Conservation (phyloP, 2,329 filamentous ascomycete genomes). For the Xylariomycetidae sp. region DNA sequence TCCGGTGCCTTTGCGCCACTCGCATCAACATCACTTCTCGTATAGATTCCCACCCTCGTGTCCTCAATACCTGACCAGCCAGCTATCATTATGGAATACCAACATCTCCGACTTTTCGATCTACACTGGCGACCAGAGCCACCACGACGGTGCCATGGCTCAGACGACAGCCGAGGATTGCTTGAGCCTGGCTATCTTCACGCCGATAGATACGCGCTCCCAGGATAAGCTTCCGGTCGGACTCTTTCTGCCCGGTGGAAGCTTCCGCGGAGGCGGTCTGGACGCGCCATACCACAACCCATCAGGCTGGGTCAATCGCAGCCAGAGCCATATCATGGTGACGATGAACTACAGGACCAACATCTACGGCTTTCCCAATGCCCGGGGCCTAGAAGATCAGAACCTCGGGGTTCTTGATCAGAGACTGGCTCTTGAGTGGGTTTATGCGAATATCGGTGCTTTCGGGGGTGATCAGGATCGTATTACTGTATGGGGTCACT, state of each 20-base stretch:
- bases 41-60: slow-evolving; percentile 23
- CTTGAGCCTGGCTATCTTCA: slow-evolving; percentile 29
- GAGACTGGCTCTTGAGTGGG: slow-evolving; percentile 32
- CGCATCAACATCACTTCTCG: slow-evolving; percentile 18
- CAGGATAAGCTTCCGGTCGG: slow-evolving; percentile 19
- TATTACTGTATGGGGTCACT: slow-evolving; percentile 21
- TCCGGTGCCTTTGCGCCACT: slow-evolving; percentile 22
- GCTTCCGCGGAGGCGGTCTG: slow-evolving; percentile 19
- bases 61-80: slow-evolving; percentile 24
- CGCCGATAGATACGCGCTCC: slow-evolving; percentile 19
- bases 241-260: slow-evolving; percentile 21
- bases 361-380: slow-evolving; percentile 34
- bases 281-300: slow-evolving; percentile 20
- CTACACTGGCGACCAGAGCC: slow-evolving; percentile 12
- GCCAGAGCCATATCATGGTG: slow-evolving; percentile 27
- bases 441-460: slow-evolving; percentile 28
- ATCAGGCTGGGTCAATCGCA: slow-evolving; percentile 20
- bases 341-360: slow-evolving; percentile 31
- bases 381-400: slow-evolving; percentile 21
- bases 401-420: slow-evolving; percentile 29
- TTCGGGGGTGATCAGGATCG: slow-evolving; percentile 28
- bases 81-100: slow-evolving; percentile 20
- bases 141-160: slow-evolving; percentile 18
- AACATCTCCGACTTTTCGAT: slow-evolving; percentile 21
- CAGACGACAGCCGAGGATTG: slow-evolving; percentile 29